phyloP scores from a whole-genome alignment of 495 filamentous ascomycete genomes.

The Aspergillus kassunensis region DNA sequence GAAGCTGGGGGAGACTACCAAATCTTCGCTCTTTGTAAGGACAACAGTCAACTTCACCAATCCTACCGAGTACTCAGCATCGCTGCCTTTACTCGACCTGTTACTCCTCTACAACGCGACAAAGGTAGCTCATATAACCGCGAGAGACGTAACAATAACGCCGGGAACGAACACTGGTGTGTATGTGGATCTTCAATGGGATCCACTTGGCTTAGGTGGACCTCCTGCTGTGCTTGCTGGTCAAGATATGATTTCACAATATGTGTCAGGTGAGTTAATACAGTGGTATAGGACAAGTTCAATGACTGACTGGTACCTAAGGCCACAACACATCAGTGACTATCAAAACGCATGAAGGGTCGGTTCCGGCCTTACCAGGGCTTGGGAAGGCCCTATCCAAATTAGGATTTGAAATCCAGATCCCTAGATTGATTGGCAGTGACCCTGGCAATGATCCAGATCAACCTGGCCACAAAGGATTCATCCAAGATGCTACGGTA shows the following conservation, averaged over 20 bases:
- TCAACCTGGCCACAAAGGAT: slow-evolving; percentile 41
- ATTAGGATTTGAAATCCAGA: slow-evolving; percentile 62
- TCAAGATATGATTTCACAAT: slow-evolving; percentile 72
- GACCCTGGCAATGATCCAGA: slow-evolving; percentile 33
- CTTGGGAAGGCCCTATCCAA: slow-evolving; percentile 69
- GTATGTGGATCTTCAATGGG: slow-evolving; percentile 66
- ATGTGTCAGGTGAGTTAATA: slow-evolving; percentile 65
- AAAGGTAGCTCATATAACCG: slow-evolving; percentile 67
- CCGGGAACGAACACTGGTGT: slow-evolving; percentile 72
- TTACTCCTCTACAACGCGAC: slow-evolving; percentile 70
- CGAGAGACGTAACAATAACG: slow-evolving; percentile 53
- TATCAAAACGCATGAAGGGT: slow-evolving; percentile 60
- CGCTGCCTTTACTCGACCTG: slow-evolving; percentile 73
- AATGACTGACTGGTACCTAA: slow-evolving; percentile 20
- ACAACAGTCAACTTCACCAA: slow-evolving; percentile 80
- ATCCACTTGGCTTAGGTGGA: slow-evolving; percentile 60
- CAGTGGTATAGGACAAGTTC: not conserved
- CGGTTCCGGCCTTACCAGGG: slow-evolving; percentile 67
- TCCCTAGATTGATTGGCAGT: slow-evolving; percentile 60
- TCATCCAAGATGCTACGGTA: slow-evolving; percentile 83
- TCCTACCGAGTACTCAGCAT: slow-evolving; percentile 77
- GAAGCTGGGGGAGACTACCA: slow-evolving; percentile 62
- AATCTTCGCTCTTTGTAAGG: slow-evolving; percentile 61
- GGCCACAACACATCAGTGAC: slow-evolving; percentile 75
- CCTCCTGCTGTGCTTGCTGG: slow-evolving; percentile 55